Base-by-base conservation (phyloP, 2,329 filamentous ascomycete genomes). In the Cladosporium colombiae region DNA sequence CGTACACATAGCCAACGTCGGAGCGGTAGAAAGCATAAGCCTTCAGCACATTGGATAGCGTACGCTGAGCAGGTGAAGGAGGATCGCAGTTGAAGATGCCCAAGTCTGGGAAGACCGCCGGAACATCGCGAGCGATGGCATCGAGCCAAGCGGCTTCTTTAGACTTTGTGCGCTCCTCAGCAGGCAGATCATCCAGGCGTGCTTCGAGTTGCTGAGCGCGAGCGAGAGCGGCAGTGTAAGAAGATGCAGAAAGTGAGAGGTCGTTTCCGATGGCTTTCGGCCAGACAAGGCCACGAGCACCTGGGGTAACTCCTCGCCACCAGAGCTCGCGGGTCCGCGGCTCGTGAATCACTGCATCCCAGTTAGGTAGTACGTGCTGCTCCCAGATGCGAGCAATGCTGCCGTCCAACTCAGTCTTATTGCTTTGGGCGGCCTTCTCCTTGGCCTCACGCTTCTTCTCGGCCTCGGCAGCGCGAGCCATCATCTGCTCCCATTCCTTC, bases 401-500 rank as follows among this genome's bases (percentile, higher is more conserved):
- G 65, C 74, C 77, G 25, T 65, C 64, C 27, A 85, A 80, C 37
- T 85, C 81, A 64, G 83, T 82, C 50, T 83, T 80, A 4, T 80
- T 81, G 72, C 83, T 79, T 70, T 83, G 82, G 66, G 84, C 82
- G 66, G 83, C 83, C 69, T 84, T 82, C 66, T 81, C 79, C 70
- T 81, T 80, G 10, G 81, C 77, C 10, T 78, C 79, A 67, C 80
- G 81, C 65, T 81, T 81, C 72, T 82, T 85, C 67, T 86, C 84
- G 65, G 83, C 81, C 78, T 88, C 86, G 49, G 84, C 81, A 31
- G 86, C 84, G 53, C 83, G 69, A 80, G 86, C 72, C 89, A 94
- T 91, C 90, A 95, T 93, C 76, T 85, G 88, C 78, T 93, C 89
- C 75, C 93, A 95, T 75, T 95, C 88, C 73, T 87, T 93, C 70